Evolutionary conservation across 257 asterid genomes (phyloP).

Genomic region (Nicotiana otophora): DNA sequence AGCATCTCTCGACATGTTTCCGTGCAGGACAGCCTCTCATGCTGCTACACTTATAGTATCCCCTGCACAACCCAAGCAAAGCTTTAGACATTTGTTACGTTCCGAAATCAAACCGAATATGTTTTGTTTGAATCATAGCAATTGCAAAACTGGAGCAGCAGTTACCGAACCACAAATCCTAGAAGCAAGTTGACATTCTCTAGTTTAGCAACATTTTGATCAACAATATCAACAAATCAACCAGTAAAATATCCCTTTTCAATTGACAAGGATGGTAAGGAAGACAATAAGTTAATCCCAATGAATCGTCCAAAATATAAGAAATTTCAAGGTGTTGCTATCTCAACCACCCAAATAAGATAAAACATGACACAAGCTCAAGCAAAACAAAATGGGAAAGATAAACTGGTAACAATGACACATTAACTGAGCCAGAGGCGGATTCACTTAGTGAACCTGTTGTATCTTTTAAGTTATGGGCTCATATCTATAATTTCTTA

Average conservation of each 20-base stretch:
- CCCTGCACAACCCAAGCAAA: constrained; percentile 40
- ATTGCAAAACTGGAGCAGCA: not conserved
- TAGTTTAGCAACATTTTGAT: not conserved
- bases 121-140: not conserved
- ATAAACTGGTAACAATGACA: not conserved
- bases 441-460: no score
- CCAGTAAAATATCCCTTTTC: not conserved
- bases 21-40: constrained; percentile 97
- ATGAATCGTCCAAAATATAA: not conserved
- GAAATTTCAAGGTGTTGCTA: not conserved
- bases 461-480: no score
- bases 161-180: not conserved
- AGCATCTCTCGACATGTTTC: constrained; percentile 89
- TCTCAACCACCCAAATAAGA: not conserved
- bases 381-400: not conserved
- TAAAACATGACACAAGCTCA: not conserved
- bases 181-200: not conserved
- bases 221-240: not conserved
- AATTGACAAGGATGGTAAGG: not conserved
- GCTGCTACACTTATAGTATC: constrained; percentile 95
- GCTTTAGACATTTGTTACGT: not conserved
- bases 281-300: not conserved
- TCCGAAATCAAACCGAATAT: not conserved
- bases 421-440: no score
- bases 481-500: no score